Conservation (phyloP, 257 asterid species). For the Fraxinus americana region DNA sequence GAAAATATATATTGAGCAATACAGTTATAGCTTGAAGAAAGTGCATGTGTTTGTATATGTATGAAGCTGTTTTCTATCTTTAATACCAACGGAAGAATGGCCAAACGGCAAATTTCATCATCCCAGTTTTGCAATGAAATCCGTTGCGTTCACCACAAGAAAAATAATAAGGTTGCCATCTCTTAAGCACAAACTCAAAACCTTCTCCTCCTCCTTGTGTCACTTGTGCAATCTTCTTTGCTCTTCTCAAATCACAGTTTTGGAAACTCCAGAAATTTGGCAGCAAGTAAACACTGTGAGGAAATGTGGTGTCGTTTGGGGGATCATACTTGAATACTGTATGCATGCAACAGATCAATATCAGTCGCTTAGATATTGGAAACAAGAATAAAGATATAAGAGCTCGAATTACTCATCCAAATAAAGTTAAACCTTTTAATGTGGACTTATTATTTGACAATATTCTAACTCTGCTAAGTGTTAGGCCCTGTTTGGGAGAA, state of each 20-base stretch:
- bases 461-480: too few relatives aligned
- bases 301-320: conserved; percentile 56
- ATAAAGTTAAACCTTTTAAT: too few relatives aligned
- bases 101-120: conserved; percentile 69
- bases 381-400: neutral
- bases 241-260: conserved; percentile 61
- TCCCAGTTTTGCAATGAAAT: conserved; percentile 65
- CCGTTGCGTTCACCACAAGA: conserved; percentile 70
- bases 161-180: conserved; percentile 63
- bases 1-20: neutral
- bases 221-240: conserved; percentile 49
- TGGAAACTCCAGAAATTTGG: conserved; percentile 60
- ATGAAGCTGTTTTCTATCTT: neutral
- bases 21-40: neutral
- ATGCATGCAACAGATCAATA: neutral
- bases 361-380: neutral
- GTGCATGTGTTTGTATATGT: neutral
- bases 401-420: too few relatives aligned
- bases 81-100: conserved; percentile 55
- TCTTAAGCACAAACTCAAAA: conserved; percentile 58
- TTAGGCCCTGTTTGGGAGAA: too few relatives aligned
- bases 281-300: conserved; percentile 68
- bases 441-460: too few relatives aligned
- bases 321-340: conserved; percentile 78
- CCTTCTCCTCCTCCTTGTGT: conserved; percentile 58